Conservation (phyloP, 441 rosid genomes). For the Populus trichocarpa region DNA sequence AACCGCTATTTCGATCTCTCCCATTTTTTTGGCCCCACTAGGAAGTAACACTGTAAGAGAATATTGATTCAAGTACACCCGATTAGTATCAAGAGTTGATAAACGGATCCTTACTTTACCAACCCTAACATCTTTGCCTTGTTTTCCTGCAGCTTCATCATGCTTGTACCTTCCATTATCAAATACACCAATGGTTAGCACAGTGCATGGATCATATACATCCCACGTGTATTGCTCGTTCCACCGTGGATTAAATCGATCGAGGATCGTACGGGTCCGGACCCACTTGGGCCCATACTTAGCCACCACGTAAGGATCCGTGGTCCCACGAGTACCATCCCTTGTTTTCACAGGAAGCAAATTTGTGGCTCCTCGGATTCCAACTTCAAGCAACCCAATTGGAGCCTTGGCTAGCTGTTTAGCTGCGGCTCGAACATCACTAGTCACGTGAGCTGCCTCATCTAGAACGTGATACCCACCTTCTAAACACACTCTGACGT, state of each 20-base stretch:
- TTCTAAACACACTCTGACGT: constrained; percentile 36
- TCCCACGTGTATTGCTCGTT: constrained; percentile 65
- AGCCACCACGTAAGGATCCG: constrained; percentile 47
- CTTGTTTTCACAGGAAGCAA: constrained; percentile 38
- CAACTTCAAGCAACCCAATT: constrained; percentile 42
- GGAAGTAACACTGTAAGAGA: constrained; percentile 25
- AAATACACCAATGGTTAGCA: constrained; percentile 47
- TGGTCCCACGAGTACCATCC: constrained; percentile 47
- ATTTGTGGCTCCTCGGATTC: constrained; percentile 38
- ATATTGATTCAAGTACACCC: constrained; percentile 40
- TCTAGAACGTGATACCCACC: constrained; percentile 55
- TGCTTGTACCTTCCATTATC: constrained; percentile 59
- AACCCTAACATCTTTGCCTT: constrained; percentile 31
- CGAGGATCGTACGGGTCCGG: constrained; percentile 41
- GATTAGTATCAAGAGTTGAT: constrained; percentile 42
- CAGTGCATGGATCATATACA: constrained; percentile 50
- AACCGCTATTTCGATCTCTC: constrained; percentile 27
- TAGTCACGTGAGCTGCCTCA: constrained; percentile 41
- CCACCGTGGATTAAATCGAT: constrained; percentile 47
- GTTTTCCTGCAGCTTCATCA: constrained; percentile 30
- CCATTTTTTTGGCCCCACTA: constrained; percentile 29
- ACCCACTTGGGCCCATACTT: constrained; percentile 56
- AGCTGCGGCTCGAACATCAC: constrained; percentile 42
- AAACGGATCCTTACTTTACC: constrained; percentile 48
- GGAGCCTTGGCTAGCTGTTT: constrained; percentile 34